These are phyloP conservation scores for Elsinoe australis DNA, from an alignment of 2,329 filamentous ascomycete species.

Conservation along the genomic window DNA sequence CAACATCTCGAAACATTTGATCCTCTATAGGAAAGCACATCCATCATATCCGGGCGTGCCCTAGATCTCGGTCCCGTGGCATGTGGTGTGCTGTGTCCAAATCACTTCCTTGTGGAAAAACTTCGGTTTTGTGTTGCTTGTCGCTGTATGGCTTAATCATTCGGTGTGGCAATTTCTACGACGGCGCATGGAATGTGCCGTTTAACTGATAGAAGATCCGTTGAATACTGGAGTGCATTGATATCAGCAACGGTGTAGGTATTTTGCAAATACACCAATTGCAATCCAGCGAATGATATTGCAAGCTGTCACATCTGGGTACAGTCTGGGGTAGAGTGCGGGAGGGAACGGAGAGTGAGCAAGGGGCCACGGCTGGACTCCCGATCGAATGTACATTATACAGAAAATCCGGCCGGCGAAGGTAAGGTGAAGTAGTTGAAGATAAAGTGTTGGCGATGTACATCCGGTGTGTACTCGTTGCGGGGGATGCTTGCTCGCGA, in stretches of 20 bases:
- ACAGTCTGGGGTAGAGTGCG: not conserved
- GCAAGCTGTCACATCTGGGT: conserved; percentile 3
- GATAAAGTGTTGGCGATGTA: not conserved
- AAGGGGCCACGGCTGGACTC: too few species aligned
- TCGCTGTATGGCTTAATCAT: not conserved
- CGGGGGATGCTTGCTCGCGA: conserved; percentile 10
- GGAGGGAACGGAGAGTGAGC: too few species aligned
- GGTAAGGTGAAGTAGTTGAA: too few species aligned
- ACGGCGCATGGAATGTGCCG: not conserved
- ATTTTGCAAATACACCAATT: too few species aligned
- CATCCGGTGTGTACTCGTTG: not conserved
- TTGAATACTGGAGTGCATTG: conserved; percentile 4
- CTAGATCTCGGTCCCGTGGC: too few species aligned
- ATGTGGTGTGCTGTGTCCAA: too few species aligned
- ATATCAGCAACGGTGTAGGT: conserved; percentile 8
- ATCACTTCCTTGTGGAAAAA: too few species aligned
- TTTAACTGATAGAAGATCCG: not conserved
- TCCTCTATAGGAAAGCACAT: too few species aligned
- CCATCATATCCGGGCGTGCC: not conserved
- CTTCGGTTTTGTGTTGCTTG: too few species aligned
- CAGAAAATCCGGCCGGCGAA: not conserved
- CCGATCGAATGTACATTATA: too few species aligned
- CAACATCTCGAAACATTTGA: too few species aligned
- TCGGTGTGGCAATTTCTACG: not conserved
- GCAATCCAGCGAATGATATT: conserved; percentile 8